phyloP scores from a whole-genome alignment of 2,329 filamentous ascomycete species.

The Exophiala xenobiotica region DNA sequence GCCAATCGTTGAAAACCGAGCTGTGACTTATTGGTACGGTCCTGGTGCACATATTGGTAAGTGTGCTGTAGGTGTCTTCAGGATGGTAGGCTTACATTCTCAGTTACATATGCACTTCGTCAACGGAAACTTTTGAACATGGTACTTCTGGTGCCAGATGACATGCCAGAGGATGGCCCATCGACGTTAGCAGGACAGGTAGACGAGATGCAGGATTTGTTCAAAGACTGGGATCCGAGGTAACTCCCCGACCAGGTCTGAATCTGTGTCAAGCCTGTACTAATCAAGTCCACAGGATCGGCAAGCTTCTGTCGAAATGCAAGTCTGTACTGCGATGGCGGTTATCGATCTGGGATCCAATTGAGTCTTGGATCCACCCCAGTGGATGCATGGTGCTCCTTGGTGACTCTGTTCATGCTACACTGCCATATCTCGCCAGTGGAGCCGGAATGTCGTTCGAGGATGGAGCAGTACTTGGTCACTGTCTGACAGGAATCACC shows the following conservation, averaged over 20 bases:
- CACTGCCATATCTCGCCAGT: conserved; percentile 40
- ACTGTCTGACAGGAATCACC: conserved; percentile 32
- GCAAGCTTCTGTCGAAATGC: conserved; percentile 29
- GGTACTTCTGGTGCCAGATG: conserved; percentile 48
- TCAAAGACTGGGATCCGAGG: conserved; percentile 41
- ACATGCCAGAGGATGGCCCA: conserved; percentile 34
- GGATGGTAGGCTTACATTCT: not conserved
- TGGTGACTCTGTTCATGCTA: conserved; percentile 47
- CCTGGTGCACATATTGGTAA: conserved; percentile 49
- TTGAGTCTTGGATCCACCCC: conserved; percentile 15
- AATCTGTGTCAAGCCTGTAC: not conserved
- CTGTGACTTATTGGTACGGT: conserved; percentile 58
- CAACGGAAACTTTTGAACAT: conserved; percentile 45
- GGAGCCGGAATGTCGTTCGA: conserved; percentile 36
- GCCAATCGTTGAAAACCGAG: conserved; percentile 48
- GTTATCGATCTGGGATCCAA: conserved; percentile 46
- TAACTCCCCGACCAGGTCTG: conserved; percentile 19
- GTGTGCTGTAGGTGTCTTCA: conserved; percentile 15
- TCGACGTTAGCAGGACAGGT: conserved; percentile 36
- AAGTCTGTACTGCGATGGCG: conserved; percentile 28
- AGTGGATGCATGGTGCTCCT: conserved; percentile 35
- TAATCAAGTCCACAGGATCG: conserved; percentile 21
- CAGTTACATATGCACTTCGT: conserved; percentile 47
- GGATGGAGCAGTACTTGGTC: conserved; percentile 36
- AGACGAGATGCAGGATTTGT: conserved; percentile 34